phyloP scores from a whole-genome alignment of 345 rosid species.

The Corchorus olitorius region DNA sequence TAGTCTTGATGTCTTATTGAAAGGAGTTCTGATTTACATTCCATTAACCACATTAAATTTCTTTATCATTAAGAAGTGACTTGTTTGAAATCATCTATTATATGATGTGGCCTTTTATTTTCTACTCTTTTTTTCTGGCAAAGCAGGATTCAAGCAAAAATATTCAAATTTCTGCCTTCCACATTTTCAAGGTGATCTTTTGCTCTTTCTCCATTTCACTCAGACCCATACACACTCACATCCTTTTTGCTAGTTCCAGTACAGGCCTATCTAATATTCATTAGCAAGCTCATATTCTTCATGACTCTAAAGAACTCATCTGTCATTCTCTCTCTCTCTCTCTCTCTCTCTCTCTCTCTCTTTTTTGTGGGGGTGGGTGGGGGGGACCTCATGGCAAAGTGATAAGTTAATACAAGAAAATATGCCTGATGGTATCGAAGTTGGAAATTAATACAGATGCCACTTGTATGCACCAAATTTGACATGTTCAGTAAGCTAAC shows the following conservation, averaged over 20 bases:
- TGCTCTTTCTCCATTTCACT: constrained; percentile 8
- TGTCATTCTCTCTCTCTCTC: too few relatives aligned
- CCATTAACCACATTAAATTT: background rate
- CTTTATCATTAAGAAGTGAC: constrained; percentile 12
- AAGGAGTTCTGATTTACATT: background rate
- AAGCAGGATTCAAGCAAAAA: constrained; percentile 93
- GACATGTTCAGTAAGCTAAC: background rate
- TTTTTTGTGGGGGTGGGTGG: too few relatives aligned
- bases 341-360: too few relatives aligned
- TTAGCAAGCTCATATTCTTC: background rate
- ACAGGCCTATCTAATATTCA: background rate
- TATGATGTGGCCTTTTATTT: constrained; percentile 15
- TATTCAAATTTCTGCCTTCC: constrained; percentile 89
- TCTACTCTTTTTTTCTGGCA: constrained; percentile 10
- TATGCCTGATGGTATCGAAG: background rate
- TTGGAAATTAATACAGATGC: background rate
- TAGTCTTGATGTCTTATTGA: background rate
- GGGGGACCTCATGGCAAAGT: too few relatives aligned
- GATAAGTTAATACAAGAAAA: too few relatives aligned
- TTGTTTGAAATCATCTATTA: background rate
- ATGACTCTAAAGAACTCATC: background rate
- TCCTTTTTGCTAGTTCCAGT: background rate
- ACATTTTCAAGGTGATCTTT: constrained; percentile 81
- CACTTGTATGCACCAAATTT: background rate
- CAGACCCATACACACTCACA: background rate